These are phyloP conservation scores for Sanghuangporus sanghuang DNA, from an alignment of 1,284 basidiomycete genomes.

Conservation along the genomic window DNA sequence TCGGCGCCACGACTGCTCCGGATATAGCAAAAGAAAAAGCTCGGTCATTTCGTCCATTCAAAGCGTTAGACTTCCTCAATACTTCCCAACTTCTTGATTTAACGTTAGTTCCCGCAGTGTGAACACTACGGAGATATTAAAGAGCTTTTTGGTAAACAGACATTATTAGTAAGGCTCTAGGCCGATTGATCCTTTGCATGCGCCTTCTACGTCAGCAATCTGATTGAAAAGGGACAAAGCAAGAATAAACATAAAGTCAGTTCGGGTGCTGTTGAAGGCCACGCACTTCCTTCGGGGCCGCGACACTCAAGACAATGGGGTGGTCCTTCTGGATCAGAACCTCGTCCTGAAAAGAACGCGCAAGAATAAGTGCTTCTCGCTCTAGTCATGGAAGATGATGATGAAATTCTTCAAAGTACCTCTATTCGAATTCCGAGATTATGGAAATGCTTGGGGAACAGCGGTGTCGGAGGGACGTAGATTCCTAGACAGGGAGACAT, in stretches of 20 bases:
- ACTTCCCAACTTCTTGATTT: too few species aligned
- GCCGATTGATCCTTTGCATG: constrained; percentile 74
- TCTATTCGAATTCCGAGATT: constrained; percentile 89
- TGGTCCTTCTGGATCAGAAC: constrained; percentile 71
- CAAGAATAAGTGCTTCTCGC: background rate
- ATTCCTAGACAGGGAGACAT: constrained; percentile 40
- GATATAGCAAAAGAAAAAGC: too few species aligned
- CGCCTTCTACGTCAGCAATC: constrained; percentile 82
- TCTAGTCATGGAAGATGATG: constrained; percentile 14
- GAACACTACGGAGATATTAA: background rate
- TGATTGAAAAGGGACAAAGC: constrained; percentile 24
- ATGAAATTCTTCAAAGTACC: constrained; percentile 30
- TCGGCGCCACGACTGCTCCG: too few species aligned
- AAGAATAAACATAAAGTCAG: background rate
- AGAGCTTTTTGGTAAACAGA: background rate
- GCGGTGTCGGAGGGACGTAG: constrained; percentile 75
- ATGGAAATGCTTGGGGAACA: constrained; percentile 83
- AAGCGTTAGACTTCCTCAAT: too few species aligned
- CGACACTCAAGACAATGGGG: constrained; percentile 64
- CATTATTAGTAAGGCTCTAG: constrained; percentile 50
- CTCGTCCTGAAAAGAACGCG: constrained; percentile 56
- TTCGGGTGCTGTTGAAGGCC: constrained; percentile 2
- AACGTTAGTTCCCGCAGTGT: background rate
- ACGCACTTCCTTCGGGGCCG: constrained; percentile 84
- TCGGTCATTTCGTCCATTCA: too few species aligned